Evolutionary conservation across 768 basidiomycete genomes (phyloP).

Genomic region (Galerina marginata): DNA sequence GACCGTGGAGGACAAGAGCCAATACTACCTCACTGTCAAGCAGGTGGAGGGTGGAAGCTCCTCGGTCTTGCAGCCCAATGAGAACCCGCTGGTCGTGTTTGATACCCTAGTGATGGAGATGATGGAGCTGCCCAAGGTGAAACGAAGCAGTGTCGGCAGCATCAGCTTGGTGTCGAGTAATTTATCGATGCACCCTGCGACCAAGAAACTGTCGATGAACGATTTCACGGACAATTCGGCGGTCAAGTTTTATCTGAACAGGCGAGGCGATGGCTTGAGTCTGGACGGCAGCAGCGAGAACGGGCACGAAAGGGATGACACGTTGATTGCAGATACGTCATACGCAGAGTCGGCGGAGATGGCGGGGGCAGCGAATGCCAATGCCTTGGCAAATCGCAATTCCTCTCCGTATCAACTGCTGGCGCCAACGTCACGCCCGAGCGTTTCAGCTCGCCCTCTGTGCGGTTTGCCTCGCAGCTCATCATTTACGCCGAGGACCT

Average conservation of each 20-base stretch:
- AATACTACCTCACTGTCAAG: slow-evolving; percentile 92
- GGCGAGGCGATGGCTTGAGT: slow-evolving; percentile 46
- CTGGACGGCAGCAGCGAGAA: slow-evolving; percentile 35
- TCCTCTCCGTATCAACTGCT: slow-evolving; percentile 46
- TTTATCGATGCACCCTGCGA: slow-evolving; percentile 93
- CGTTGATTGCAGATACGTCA: slow-evolving; percentile 41
- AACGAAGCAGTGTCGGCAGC: slow-evolving; percentile 91
- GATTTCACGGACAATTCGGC: slow-evolving; percentile 97
- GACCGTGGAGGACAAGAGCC: slow-evolving; percentile 58
- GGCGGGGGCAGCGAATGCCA: slow-evolving; percentile 18
- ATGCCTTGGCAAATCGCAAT: slow-evolving; percentile 35
- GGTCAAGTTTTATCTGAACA: slow-evolving; percentile 95
- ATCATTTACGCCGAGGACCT: slow-evolving; percentile 89
- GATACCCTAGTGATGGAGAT: slow-evolving; percentile 83
- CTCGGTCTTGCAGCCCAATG: slow-evolving; percentile 69
- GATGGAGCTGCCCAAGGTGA: slow-evolving; percentile 85
- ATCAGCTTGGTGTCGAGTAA: slow-evolving; percentile 94
- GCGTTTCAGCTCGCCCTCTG: slow-evolving; percentile 81
- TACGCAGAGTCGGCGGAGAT: slow-evolving; percentile 31
- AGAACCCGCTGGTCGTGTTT: slow-evolving; percentile 89
- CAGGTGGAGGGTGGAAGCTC: slow-evolving; percentile 89
- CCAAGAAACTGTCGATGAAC: slow-evolving; percentile 92
- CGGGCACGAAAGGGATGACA: slow-evolving; percentile 50
- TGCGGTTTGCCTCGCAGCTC: slow-evolving; percentile 85
- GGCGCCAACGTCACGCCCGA: slow-evolving; percentile 62